Percentiles rank a stretch among this genome's conserved stretches.
Evolutionary conservation across 106 monocot genomes (phyloP).

Genomic region (Gastrodia elata): DNA sequence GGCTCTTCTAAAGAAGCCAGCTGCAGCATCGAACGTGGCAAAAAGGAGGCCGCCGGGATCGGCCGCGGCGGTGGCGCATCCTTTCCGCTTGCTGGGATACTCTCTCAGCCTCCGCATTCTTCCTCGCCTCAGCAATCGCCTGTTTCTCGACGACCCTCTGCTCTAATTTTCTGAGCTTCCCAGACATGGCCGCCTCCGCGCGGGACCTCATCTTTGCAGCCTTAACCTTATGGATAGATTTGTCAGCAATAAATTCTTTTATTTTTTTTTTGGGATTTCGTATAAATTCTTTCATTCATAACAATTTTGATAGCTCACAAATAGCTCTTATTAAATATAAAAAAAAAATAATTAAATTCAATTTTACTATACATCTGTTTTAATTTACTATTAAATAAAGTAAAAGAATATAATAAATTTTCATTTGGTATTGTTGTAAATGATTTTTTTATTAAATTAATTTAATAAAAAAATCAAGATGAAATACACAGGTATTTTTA

Average conservation of each 20-base stretch:
- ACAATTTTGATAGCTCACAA: too few relatives aligned
- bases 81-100: conserved; percentile 33
- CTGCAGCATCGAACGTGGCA: conserved; percentile 34
- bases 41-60: conserved; percentile 19
- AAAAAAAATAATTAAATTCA: too few relatives aligned
- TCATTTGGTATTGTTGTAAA: too few relatives aligned
- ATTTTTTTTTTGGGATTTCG: too few relatives aligned
- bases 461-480: too few relatives aligned
- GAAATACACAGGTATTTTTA: too few relatives aligned
- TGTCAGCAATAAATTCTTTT: not conserved
- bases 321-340: too few relatives aligned
- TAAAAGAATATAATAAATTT: too few relatives aligned
- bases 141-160: conserved; percentile 38
- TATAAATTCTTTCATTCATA: too few relatives aligned
- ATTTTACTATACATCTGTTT: too few relatives aligned
- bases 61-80: conserved; percentile 40
- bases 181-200: conserved; percentile 38
- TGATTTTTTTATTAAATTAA: too few relatives aligned
- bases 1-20: conserved; percentile 22
- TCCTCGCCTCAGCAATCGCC: conserved; percentile 40
- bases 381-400: too few relatives aligned
- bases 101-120: conserved; percentile 22
- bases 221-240: conserved; percentile 25
- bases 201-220: conserved; percentile 41
- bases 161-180: conserved; percentile 19